Percentiles rank a stretch among this genome's conserved stretches.
Evolutionary conservation across 2,329 filamentous ascomycete species (phyloP).

Genomic region (Neofusicoccum umdonicola): DNA sequence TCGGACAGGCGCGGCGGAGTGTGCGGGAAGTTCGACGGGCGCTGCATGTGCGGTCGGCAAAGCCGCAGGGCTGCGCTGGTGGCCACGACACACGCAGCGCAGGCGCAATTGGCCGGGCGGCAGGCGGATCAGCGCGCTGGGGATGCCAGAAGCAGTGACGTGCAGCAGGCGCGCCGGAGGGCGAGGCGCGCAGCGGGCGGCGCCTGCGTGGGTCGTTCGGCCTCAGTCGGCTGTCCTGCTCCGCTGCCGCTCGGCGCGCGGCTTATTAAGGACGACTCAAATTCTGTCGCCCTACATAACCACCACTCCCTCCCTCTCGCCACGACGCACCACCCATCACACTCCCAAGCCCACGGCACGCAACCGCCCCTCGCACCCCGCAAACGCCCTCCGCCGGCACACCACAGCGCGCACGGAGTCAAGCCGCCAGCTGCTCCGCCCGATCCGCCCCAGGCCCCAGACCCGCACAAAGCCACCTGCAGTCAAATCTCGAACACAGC

Average conservation of each 20-base stretch:
- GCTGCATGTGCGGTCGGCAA: no score
- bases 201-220: neutral
- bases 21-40: no score
- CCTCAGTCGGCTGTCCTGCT: neutral
- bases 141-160: slow-evolving; percentile 10
- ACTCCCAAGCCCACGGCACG: slow-evolving; percentile 4
- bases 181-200: neutral
- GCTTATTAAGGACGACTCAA: slow-evolving; percentile 11
- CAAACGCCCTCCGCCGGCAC: slow-evolving; percentile 9
- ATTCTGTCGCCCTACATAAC: slow-evolving; percentile 13
- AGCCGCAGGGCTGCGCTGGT: neutral
- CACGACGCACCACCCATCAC: slow-evolving; percentile 6
- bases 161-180: neutral
- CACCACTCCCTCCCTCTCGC: slow-evolving; percentile 7
- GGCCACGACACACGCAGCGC: neutral
- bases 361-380: neutral
- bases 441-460: neutral
- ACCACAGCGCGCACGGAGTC: slow-evolving; percentile 17
- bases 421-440: slow-evolving; percentile 17
- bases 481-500: slow-evolving; percentile 26
- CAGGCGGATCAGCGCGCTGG: neutral
- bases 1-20: neutral
- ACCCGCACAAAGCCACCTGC: slow-evolving; percentile 17
- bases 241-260: neutral
- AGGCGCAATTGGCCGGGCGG: neutral